Percentiles rank a stretch among this genome's conserved stretches.
phyloP scores from a whole-genome alignment of 108 stramenopile species.

The Cylindrotheca fusiformis region DNA sequence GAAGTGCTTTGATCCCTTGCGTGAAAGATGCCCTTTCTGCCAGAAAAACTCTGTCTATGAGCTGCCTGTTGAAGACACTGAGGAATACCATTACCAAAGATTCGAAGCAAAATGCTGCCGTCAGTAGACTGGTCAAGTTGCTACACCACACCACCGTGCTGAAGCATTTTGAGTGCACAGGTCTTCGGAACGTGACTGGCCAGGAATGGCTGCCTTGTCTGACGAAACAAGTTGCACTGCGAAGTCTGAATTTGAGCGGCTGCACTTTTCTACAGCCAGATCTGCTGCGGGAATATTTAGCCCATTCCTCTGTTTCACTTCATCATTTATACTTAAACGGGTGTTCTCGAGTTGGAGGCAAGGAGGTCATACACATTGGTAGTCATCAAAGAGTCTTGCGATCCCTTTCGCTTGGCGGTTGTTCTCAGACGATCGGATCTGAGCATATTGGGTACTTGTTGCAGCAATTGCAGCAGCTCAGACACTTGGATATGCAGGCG shows the following conservation, averaged over 20 bases:
- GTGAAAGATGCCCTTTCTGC: constrained; percentile 1
- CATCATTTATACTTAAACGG: constrained; percentile 15
- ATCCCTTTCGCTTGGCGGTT: constrained; percentile 19
- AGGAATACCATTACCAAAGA: not conserved
- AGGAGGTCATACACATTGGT: constrained; percentile 5
- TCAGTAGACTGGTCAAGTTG: not conserved
- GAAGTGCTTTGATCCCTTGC: constrained; percentile 55
- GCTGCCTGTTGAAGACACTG: not conserved
- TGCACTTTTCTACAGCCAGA: constrained; percentile 7
- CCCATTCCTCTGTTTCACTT: not conserved
- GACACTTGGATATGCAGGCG: constrained; percentile 20
- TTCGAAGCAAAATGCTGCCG: not conserved
- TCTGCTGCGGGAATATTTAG: constrained; percentile 2
- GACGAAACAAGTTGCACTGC: not conserved
- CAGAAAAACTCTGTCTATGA: not conserved
- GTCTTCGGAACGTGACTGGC: constrained; percentile 14
- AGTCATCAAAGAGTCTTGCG: not conserved
- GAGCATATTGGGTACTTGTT: constrained; percentile 6
- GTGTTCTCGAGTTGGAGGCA: constrained; percentile 2
- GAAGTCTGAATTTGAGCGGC: constrained; percentile 15
- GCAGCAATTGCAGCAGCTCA: constrained; percentile 3
- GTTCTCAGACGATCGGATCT: constrained; percentile 22
- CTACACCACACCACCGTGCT: not conserved
- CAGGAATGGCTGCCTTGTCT: constrained; percentile 5
- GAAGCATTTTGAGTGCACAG: constrained; percentile 13